Evolutionary conservation across 1,139 yeast genomes (phyloP).

Genomic region (Trichomonascaceae sp.): DNA sequence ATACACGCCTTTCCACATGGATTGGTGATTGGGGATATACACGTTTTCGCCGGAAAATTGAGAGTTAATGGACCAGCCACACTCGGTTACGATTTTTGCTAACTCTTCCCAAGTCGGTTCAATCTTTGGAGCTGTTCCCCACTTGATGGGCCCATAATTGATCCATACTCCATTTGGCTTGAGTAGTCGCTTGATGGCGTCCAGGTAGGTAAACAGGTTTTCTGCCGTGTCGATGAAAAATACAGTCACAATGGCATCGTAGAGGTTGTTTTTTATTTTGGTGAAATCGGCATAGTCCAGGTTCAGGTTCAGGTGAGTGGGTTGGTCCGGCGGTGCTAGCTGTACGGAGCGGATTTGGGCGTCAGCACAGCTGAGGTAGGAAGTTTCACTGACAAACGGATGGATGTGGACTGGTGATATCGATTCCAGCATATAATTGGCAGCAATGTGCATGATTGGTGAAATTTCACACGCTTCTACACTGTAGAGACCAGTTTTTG

Average conservation of each 20-base stretch:
- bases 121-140: constrained; percentile 81
- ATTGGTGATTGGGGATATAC: constrained; percentile 19
- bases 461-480: neutral
- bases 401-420: neutral
- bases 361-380: neutral
- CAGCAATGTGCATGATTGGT: neutral
- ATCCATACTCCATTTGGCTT: constrained; percentile 56
- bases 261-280: constrained; percentile 5
- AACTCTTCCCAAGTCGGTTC: constrained; percentile 35
- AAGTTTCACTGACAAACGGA: neutral
- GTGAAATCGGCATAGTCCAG: neutral
- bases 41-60: constrained; percentile 19
- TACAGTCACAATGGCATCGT: constrained; percentile 48
- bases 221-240: constrained; percentile 74
- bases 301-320: neutral
- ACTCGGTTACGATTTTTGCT: neutral
- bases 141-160: constrained; percentile 72
- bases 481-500: neutral
- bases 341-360: neutral
- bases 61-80: constrained; percentile 52
- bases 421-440: neutral
- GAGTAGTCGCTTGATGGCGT: constrained; percentile 41
- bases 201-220: constrained; percentile 57
- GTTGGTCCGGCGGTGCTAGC: neutral
- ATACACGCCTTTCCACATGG: constrained; percentile 19